phyloP scores from a whole-genome alignment of 768 basidiomycete genomes.

The Daedaleopsis sinensis region DNA sequence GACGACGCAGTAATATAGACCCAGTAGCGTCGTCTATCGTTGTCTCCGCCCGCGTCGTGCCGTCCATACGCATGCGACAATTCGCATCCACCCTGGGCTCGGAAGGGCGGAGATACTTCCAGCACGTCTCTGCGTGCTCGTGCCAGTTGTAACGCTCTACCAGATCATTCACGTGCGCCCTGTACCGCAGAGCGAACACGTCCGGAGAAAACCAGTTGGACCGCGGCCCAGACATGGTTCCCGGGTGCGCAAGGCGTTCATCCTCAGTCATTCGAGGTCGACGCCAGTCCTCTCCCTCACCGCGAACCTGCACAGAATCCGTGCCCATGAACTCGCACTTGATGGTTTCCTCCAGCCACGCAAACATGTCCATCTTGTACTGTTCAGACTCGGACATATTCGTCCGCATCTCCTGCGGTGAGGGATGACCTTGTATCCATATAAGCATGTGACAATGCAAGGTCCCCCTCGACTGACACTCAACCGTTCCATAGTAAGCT shows the following conservation, averaged over 20 bases:
- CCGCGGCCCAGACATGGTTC: not conserved
- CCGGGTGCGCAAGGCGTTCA: not conserved
- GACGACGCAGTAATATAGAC: conserved; percentile 10
- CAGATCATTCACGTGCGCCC: not conserved
- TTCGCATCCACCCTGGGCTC: not conserved
- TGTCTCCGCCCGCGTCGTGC: not conserved
- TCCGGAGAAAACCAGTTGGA: not conserved
- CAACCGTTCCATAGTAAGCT: conserved; percentile 30
- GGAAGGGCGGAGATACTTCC: conserved; percentile 19
- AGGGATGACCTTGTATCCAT: conserved; percentile 31
- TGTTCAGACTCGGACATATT: conserved; percentile 3
- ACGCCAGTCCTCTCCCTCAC: not conserved
- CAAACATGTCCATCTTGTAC: not conserved
- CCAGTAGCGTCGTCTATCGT: conserved; percentile 6
- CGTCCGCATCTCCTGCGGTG: conserved; percentile 24
- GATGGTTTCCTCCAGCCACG: not conserved
- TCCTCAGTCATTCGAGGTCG: not conserved
- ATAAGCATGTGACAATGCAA: conserved; percentile 38
- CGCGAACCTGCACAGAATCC: not conserved
- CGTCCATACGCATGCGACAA: conserved; percentile 18
- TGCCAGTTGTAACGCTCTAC: conserved; percentile 7
- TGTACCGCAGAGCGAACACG: not conserved
- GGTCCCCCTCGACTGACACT: conserved; percentile 32
- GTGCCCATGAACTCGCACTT: not conserved
- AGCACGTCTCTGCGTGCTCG: conserved; percentile 17